Base-by-base conservation (phyloP, 225 moss, liverwort and hornwort species). In the Marchantia paleacea region DNA sequence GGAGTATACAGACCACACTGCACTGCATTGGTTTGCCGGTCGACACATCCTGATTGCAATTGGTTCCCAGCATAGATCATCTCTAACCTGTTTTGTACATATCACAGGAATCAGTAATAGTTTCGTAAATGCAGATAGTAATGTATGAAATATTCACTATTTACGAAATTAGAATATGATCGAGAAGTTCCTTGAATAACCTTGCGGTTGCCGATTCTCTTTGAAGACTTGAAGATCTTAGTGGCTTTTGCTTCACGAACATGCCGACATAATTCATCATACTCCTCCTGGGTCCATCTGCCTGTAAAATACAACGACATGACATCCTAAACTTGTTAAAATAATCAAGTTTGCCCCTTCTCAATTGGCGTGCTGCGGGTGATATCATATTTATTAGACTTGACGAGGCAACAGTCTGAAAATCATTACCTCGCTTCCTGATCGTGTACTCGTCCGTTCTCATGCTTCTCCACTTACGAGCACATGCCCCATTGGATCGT, bases 1-100 rank as follows among this genome's bases (percentile, higher is more conserved):
- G 8, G 39, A 76, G 60, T 8, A 54, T 31, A 76, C 75, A 76
- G 31, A 76, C 75, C 75, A 76, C 58, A 76, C 75, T 22, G 75
- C 75, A 76, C 75, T 31, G 58, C 75, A 76, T 12, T 76, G 75
- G 60, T 76, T 76, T 30, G 58, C 20, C 9, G 75, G 75, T 76
- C 75, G 75, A 60, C 39, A 29, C 75, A 76, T 76, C 60, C 60
- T 76, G 16, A 58, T 6, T 0, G 75, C 75, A 20, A 76, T 60
- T 39, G 75, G 75, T 47, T 76, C 60, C 75, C 75, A 76, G 11
- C 39, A 60, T 28, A 76, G 12, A 47, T 76, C 60, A 39, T 76
- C 75, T 10, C 6, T 76, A 6, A 76, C 75, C 75, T 76, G 75
- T 15, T 7, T 20, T 12, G 60, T 60, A 0, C 16, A 39, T 3